Base-by-base conservation (phyloP, 108 stramenopile species). In the Seminavis robusta region DNA sequence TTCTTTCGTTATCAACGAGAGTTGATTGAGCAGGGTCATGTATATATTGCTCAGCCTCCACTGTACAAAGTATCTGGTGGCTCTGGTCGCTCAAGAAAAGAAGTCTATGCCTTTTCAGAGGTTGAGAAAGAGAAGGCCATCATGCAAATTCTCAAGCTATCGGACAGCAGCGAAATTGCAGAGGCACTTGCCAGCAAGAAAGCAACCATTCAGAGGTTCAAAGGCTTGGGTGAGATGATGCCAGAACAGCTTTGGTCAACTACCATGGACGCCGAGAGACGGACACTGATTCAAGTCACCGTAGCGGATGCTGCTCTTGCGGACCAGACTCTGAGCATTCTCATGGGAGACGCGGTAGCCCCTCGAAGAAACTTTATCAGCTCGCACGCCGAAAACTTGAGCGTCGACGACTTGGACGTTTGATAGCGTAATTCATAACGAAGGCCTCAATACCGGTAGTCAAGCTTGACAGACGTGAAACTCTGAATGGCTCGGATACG, bases 201-300 rank as follows among this genome's bases (percentile, higher is more conserved):
- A 36, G 72, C 86, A 0, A 74, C 59, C 23, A 67, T 90, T 39
- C 85, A 90, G 60, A 56, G 85, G 23, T 86, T 90, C 73, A 90
- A 97, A 69, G 96, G 96, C 8, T 56, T 97, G 19, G 96, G 96
- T 7, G 96, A 97, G 67, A 97, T 97, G 96, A 97, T 97, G 96
- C 93, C 96, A 17, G 63, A 83, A 47, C 92, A 97, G 64, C 74
- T 97, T 45, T 97, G 96, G 96, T 72, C 86, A 10, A 97, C 96
- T 19, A 97, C 96, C 1, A 97, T 97, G 96, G 81, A 97, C 66
- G 94, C 96, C 6, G 74, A 79, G 33, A 70, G 33, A 23, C 69
- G 96, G 27, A 81, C 80, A 21, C 59, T 97, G 73, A 69, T 93
- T 25, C 68, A 78, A 47, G 94, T 97, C 19, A 84, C 86, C 17